phyloP scores from a whole-genome alignment of 1,284 basidiomycete genomes.

The Ganoderma leucocontextum region DNA sequence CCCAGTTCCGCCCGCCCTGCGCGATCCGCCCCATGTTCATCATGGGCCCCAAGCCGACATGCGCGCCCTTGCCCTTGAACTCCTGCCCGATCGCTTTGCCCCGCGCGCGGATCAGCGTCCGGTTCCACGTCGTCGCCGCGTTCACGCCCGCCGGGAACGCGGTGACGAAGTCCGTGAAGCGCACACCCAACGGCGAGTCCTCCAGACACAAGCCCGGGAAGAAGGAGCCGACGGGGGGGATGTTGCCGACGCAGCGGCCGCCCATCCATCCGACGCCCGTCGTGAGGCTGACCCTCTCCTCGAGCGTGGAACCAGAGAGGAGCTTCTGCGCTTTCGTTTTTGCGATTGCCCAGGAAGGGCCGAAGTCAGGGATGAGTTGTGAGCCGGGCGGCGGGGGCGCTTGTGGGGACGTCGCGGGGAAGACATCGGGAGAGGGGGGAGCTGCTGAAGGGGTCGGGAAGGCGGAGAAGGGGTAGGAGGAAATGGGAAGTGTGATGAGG shows the following conservation, averaged over 20 bases:
- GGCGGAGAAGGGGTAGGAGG: constrained; percentile 38
- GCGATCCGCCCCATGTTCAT: constrained; percentile 79
- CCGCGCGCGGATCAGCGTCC: constrained; percentile 71
- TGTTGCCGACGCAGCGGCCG: constrained; percentile 56
- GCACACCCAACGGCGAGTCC: constrained; percentile 59
- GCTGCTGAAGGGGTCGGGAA: constrained; percentile 43
- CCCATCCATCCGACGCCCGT: constrained; percentile 56
- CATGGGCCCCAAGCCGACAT: constrained; percentile 71
- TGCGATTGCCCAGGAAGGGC: constrained; percentile 50
- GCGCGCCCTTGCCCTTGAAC: constrained; percentile 81
- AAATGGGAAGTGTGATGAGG: constrained; percentile 29
- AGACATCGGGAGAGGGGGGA: constrained; percentile 40
- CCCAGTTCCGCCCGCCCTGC: constrained; percentile 83
- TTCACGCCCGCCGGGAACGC: constrained; percentile 70
- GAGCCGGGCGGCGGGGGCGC: constrained; percentile 42
- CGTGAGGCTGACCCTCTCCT: constrained; percentile 52
- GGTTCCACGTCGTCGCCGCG: constrained; percentile 67
- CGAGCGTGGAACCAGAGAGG: constrained; percentile 46
- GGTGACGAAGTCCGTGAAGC: constrained; percentile 58
- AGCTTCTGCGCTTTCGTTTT: constrained; percentile 47
- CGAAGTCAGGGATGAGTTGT: constrained; percentile 52
- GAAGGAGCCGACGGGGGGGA: constrained; percentile 44
- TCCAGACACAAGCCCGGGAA: constrained; percentile 74
- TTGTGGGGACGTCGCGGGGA: constrained; percentile 38
- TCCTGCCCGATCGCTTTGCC: constrained; percentile 83